These are phyloP conservation scores for Diaporthe batatas DNA, from an alignment of 2,329 filamentous ascomycete genomes.

Conservation along the genomic window DNA sequence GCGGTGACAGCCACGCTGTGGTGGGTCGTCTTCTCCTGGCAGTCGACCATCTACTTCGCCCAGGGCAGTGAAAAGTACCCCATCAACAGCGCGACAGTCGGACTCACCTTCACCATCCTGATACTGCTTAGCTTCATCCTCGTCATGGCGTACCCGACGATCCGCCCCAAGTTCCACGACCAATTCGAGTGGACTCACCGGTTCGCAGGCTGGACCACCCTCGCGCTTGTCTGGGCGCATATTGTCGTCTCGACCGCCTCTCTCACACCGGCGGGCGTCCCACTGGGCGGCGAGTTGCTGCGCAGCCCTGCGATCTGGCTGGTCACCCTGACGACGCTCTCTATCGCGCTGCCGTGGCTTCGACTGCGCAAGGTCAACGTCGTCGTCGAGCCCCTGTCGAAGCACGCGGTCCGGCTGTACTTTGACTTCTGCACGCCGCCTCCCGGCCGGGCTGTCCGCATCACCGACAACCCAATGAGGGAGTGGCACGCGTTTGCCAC, in stretches of 20 bases:
- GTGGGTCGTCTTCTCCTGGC: constrained; percentile 60
- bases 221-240: constrained; percentile 56
- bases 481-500: constrained; percentile 76
- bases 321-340: constrained; percentile 65
- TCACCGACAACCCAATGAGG: constrained; percentile 65
- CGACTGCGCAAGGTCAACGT: constrained; percentile 70
- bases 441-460: constrained; percentile 63
- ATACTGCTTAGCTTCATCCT: constrained; percentile 72
- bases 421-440: constrained; percentile 65
- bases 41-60: constrained; percentile 53
- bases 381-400: constrained; percentile 68
- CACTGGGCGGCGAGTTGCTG: constrained; percentile 50
- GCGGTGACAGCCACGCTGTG: constrained; percentile 63
- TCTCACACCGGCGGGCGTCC: constrained; percentile 41
- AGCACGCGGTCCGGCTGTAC: constrained; percentile 71
- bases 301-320: constrained; percentile 66
- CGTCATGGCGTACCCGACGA: constrained; percentile 71
- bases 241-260: constrained; percentile 49
- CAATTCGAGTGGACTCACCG: constrained; percentile 79
- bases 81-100: constrained; percentile 52
- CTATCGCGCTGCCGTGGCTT: constrained; percentile 73
- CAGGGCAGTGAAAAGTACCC: constrained; percentile 44
- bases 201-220: constrained; percentile 78
- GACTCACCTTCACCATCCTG: constrained; percentile 68
- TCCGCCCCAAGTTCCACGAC: constrained; percentile 75